A percentile compares a stretch with the other conserved stretches of the same genome.
Conservation (phyloP, 345 rosid species). For the Brassica napus region DNA sequence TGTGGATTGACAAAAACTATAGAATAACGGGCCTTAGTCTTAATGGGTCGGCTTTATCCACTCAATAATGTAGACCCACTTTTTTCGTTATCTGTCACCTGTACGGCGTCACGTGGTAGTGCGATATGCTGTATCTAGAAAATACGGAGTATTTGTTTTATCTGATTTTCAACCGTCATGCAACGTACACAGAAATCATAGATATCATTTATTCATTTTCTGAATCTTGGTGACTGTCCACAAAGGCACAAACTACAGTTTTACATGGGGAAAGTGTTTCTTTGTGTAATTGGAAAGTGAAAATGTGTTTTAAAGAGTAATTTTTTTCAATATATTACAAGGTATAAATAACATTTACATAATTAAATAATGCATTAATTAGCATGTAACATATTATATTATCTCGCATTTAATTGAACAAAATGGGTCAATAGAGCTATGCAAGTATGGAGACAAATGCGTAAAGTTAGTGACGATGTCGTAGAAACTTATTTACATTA, state of each 20-base stretch:
- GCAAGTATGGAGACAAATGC: slow-evolving; percentile 29
- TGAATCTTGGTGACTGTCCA: slow-evolving; percentile 5
- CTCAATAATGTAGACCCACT: not conserved
- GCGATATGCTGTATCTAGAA: not conserved
- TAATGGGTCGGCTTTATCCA: not conserved
- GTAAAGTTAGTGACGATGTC: slow-evolving; percentile 11
- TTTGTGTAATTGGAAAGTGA: no score
- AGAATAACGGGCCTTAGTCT: not conserved
- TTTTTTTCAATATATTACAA: not conserved
- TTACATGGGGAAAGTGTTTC: not conserved
- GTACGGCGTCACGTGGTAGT: not conserved
- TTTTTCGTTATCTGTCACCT: not conserved
- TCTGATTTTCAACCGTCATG: slow-evolving; percentile 1
- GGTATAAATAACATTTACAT: not conserved
- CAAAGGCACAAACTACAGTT: not conserved
- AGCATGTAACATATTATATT: not conserved
- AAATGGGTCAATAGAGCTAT: slow-evolving; percentile 25
- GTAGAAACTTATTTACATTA: slow-evolving; percentile 16
- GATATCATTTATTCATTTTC: slow-evolving; percentile 17
- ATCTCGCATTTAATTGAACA: slow-evolving; percentile 17
- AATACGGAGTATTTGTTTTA: not conserved
- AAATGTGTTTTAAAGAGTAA: no score
- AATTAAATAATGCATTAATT: not conserved
- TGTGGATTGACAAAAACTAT: not conserved
- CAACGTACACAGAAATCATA: slow-evolving; percentile 20